Evolutionary conservation across 2,329 filamentous ascomycete species (phyloP).

Genomic region (Sclerotinia minor): DNA sequence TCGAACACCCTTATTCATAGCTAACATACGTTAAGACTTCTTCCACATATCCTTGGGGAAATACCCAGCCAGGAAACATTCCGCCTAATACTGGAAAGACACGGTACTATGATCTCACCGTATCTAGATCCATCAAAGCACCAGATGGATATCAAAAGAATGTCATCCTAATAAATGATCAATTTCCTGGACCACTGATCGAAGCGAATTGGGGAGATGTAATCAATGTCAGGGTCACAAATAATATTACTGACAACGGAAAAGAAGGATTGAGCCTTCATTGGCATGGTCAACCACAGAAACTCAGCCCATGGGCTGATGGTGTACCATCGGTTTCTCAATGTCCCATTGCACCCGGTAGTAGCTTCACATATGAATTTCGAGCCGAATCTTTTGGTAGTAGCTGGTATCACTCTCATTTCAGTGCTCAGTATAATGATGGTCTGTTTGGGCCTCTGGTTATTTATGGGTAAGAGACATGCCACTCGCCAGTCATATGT

Average conservation of each 20-base stretch:
- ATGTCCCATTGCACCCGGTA: slow-evolving; percentile 60
- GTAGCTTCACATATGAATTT: slow-evolving; percentile 32
- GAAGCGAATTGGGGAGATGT: slow-evolving; percentile 42
- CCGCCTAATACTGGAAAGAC: slow-evolving; percentile 44
- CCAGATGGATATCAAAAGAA: slow-evolving; percentile 50
- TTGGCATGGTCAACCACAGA: slow-evolving; percentile 52
- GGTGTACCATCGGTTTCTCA: slow-evolving; percentile 53
- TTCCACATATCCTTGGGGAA: slow-evolving; percentile 54
- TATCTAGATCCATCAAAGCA: slow-evolving; percentile 37
- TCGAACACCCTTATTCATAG: neutral
- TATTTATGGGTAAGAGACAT: slow-evolving; percentile 48
- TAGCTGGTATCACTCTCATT: slow-evolving; percentile 62
- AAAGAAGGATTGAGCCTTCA: slow-evolving; percentile 44
- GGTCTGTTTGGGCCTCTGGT: slow-evolving; percentile 60
- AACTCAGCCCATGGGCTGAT: slow-evolving; percentile 40
- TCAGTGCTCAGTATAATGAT: slow-evolving; percentile 49
- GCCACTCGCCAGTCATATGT: no score
- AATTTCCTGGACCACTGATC: slow-evolving; percentile 40
- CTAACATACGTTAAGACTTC: slow-evolving; percentile 34
- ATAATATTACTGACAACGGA: slow-evolving; percentile 54
- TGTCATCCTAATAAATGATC: slow-evolving; percentile 48
- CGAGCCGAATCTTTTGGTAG: slow-evolving; percentile 46
- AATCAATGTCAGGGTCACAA: slow-evolving; percentile 65
- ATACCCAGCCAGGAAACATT: slow-evolving; percentile 40
- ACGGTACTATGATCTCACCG: slow-evolving; percentile 40